Base-by-base conservation (phyloP, 2,329 filamentous ascomycete species). In the Clarireedia homoeocarpa region DNA sequence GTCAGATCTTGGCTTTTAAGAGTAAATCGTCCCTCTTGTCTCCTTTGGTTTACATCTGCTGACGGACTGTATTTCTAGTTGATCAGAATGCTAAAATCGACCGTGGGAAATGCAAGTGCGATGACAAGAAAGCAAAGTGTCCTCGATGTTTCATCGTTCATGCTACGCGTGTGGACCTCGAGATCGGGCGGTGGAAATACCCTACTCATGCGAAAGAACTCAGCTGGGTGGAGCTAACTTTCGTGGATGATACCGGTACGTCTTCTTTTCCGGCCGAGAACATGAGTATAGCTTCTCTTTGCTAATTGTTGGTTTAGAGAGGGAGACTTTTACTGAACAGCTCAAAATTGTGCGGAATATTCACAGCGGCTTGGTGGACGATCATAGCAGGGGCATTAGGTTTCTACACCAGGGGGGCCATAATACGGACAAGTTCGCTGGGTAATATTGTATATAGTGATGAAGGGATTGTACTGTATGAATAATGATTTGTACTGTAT, bases 1-100 rank as follows among this genome's bases (percentile, higher is more conserved):
- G 46, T 9, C 46, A 55, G 5, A 50, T 55, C 12, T 26, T 55
- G 4, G 38, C 38, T n/a, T 55, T 55, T 10, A 55, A 45, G 26
- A 34, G 53, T 55, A 17, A 40, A 34, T 6, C n/a, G 12, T 4
- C 1, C 3, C 1, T n/a, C 3, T 9, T 26, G n/a, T 20, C 39
- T 42, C 17, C 3, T 2, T 42, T 20, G 2, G 20, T 1, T 24
- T 15, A 17, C 20, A 15, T 4, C 9, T 7, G 23, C 17, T 23
- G 26, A 47, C 9, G 20, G 20, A 20, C n/a, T 23, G 4, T 4
- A 3, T 26, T 23, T 30, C 12, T 15, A 55, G 53, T 55, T 20
- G 27, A 36, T 10, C 26, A 15, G 14, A 4, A 15, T 1, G 40
- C 47, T 1, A 45, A 50, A 23, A 6, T 55, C 9, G 46, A 50